Evolutionary conservation across 1,284 basidiomycete genomes (phyloP), one percentile per base, ranked within the genome.

Genomic region (Sparassis latifolia): DNA sequence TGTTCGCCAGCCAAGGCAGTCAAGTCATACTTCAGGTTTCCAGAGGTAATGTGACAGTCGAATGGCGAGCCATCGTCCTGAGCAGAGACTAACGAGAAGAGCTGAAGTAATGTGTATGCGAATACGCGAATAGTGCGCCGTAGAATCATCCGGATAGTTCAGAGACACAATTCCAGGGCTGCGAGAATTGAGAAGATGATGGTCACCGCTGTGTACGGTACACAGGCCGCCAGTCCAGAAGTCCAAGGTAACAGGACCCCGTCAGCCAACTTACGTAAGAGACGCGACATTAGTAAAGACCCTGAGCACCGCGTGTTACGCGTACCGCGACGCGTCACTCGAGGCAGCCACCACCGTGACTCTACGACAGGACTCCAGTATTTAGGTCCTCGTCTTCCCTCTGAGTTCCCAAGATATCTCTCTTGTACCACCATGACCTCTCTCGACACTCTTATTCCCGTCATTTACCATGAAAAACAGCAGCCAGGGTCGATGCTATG

Each of bases 401-500:
- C 9, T 6, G 3, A 35, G 28, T 20, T 20, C 33, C 30, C 12
- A 29, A n/a, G 20, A 30, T 39, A 42, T 37, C n/a, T 4, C 43
- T 28, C 20, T 35, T 29, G 20, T 10, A 27, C 48, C 3, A 42
- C 51, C 44, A 87, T 86, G 84, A 72, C 80, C 42, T 72, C 76
- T 45, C 67, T 85, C 40, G 77, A 84, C 55, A 62, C 58, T 33
- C 71, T 89, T 27, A 57, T 71, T n/a, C 65, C 71, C 7, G 61
- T 74, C 10, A 86, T 90, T 51, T 90, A 90, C 62, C 86, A 89
- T 66, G 87, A 90, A 63, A 77, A 67, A 55, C 88, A 91, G 66
- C 78, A 89, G 63, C 57, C 69, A 51, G 88, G 87, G 27, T 89
- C 87, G 2, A 88, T 87, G 80, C 77, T 91, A 42, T 92, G 89